These are phyloP conservation scores for Prunus salicina DNA, from an alignment of 306 rosid genomes.

Conservation along the genomic window DNA sequence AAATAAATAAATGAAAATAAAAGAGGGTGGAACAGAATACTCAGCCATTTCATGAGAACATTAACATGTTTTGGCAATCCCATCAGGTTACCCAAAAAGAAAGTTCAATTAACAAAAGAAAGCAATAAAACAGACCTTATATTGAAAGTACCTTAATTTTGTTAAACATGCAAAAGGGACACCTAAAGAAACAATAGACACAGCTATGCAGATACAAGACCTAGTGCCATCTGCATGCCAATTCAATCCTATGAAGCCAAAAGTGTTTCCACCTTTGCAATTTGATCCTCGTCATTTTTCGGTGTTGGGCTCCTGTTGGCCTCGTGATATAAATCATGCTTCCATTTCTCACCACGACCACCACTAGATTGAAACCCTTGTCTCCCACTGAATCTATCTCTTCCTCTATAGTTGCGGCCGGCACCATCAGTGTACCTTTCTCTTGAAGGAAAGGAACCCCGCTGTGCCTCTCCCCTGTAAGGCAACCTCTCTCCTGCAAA, in stretches of 20 bases:
- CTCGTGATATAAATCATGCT: constrained; percentile 83
- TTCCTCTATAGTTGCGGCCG: constrained; percentile 51
- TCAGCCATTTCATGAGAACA: no score
- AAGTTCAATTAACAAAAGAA: not conserved
- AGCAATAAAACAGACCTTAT: not conserved
- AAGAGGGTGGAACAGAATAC: no score
- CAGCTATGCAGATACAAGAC: constrained; percentile 1
- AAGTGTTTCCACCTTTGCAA: constrained; percentile 90
- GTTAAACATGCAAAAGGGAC: constrained; percentile 11
- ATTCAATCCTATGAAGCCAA: constrained; percentile 53
- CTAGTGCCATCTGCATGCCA: constrained; percentile 5
- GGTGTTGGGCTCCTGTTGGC: constrained; percentile 66
- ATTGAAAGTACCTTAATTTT: not conserved
- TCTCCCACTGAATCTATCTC: constrained; percentile 56
- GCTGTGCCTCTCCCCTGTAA: constrained; percentile 46
- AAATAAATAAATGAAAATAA: no score
- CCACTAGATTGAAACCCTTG: constrained; percentile 44
- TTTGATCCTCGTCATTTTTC: constrained; percentile 87
- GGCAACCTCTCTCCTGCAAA: constrained; percentile 36
- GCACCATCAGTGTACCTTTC: constrained; percentile 48
- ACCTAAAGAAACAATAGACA: not conserved
- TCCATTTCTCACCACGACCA: constrained; percentile 75
- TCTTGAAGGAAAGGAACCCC: constrained; percentile 52
- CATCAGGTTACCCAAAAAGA: not conserved
- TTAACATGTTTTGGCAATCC: not conserved